Conservation (phyloP, 129 eudicot species). For the Arctium lappa region DNA sequence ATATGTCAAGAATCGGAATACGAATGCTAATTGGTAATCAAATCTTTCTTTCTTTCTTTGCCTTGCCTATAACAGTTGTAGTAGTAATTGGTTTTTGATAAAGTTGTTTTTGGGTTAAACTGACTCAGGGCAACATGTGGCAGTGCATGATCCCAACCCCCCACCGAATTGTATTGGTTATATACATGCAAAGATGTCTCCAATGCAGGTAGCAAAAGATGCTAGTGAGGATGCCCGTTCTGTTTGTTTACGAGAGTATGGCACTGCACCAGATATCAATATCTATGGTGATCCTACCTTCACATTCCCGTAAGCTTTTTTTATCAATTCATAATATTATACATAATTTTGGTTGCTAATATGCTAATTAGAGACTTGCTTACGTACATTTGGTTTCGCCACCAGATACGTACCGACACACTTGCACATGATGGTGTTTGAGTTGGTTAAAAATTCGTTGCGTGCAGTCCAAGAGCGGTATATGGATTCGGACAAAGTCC, state of each 20-base stretch:
- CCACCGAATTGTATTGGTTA: constrained; percentile 75
- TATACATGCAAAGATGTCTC: constrained; percentile 95
- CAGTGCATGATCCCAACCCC: constrained; percentile 87
- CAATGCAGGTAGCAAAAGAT: constrained; percentile 72
- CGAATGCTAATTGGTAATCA: constrained; percentile 87
- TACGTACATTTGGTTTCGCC: background rate
- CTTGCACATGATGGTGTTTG: constrained; percentile 96
- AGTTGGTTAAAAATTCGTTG: constrained; percentile 87
- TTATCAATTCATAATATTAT: no score
- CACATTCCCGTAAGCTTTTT: constrained; percentile 75
- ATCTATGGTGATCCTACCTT: constrained; percentile 88
- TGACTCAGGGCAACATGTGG: constrained; percentile 89
- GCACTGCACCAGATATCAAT: constrained; percentile 82
- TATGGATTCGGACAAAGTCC: constrained; percentile 81
- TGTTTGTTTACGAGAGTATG: constrained; percentile 81
- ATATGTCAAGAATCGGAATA: constrained; percentile 94
- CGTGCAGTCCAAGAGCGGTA: constrained; percentile 96
- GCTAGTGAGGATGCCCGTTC: constrained; percentile 97
- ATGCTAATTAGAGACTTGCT: background rate
- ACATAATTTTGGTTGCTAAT: background rate
- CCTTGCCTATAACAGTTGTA: background rate
- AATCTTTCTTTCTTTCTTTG: no score
- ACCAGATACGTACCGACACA: constrained; percentile 90
- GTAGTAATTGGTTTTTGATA: background rate
- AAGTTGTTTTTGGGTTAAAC: constrained; percentile 3